These are phyloP conservation scores for Cicer judaicum DNA, from an alignment of 306 rosid genomes.

Conservation along the genomic window DNA sequence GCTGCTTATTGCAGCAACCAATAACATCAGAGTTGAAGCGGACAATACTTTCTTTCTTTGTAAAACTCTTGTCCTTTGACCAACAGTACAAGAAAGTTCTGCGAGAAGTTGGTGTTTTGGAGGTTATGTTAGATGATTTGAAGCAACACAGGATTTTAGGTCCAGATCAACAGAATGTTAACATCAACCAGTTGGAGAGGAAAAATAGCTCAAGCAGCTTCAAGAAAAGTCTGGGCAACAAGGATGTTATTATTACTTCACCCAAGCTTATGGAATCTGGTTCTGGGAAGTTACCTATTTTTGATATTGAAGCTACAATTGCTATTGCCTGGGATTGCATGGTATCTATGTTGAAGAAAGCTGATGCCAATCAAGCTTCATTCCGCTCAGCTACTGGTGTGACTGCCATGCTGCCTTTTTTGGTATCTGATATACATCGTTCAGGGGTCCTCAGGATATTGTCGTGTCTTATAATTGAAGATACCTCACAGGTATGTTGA, in stretches of 20 bases:
- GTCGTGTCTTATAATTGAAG: constrained; percentile 92
- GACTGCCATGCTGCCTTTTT: constrained; percentile 79
- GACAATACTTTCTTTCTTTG: constrained; percentile 89
- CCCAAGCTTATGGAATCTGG: constrained; percentile 79
- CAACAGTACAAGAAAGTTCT: constrained; percentile 95
- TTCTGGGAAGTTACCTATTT: constrained; percentile 87
- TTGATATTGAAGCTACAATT: constrained; percentile 77
- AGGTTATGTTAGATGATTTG: constrained; percentile 91
- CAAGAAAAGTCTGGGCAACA: constrained; percentile 74
- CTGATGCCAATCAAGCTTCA: constrained; percentile 87
- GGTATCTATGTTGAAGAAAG: constrained; percentile 87
- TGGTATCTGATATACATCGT: constrained; percentile 85
- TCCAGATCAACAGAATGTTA: constrained; percentile 63
- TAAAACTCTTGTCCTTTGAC: constrained; percentile 95
- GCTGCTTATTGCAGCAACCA: constrained; percentile 97
- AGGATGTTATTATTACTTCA: constrained; percentile 87
- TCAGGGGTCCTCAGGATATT: constrained; percentile 87
- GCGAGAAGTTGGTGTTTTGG: constrained; percentile 99
- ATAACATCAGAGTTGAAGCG: constrained; percentile 87
- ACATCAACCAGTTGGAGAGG: constrained; percentile 59
- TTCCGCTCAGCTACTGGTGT: constrained; percentile 87
- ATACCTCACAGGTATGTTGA: constrained; percentile 75
- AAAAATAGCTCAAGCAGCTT: constrained; percentile 72
- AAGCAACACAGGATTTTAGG: constrained; percentile 82
- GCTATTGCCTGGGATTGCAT: constrained; percentile 96